These are phyloP conservation scores for Rasamsonia emersonii DNA, from an alignment of 2,329 filamentous ascomycete genomes.

Conservation along the genomic window DNA sequence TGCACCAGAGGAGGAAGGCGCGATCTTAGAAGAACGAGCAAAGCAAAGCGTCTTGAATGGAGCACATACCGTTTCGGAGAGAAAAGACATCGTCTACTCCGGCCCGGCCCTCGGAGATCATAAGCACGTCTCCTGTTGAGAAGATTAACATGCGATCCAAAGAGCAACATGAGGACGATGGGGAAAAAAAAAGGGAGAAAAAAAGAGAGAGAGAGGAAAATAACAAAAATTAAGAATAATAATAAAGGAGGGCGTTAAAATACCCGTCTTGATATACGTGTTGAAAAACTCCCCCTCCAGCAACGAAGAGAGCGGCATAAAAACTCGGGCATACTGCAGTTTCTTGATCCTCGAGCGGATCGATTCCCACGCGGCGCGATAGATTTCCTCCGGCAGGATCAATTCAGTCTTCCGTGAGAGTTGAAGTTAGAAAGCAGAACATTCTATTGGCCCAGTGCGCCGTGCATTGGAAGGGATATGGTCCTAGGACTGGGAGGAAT, in stretches of 20 bases:
- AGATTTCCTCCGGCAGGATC: slow-evolving; percentile 59
- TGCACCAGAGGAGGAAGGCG: too few species aligned
- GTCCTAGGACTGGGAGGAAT: background rate
- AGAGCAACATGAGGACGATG: background rate
- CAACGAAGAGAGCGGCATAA: slow-evolving; percentile 63
- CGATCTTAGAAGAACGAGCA: slow-evolving; percentile 4
- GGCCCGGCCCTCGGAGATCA: slow-evolving; percentile 71
- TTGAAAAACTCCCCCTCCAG: slow-evolving; percentile 69
- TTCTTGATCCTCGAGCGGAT: slow-evolving; percentile 37
- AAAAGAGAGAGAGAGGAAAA: slow-evolving; percentile 1
- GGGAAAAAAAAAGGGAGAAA: background rate
- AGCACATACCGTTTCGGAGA: slow-evolving; percentile 54
- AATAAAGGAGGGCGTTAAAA: too few species aligned
- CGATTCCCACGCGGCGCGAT: slow-evolving; percentile 46
- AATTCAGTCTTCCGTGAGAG: slow-evolving; percentile 47
- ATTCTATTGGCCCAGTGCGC: too few species aligned
- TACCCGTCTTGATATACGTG: slow-evolving; percentile 75
- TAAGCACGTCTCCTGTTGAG: slow-evolving; percentile 59
- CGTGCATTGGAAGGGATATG: too few species aligned
- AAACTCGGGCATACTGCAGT: slow-evolving; percentile 56
- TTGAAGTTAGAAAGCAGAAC: too few species aligned
- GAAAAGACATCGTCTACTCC: slow-evolving; percentile 65
- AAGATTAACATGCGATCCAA: slow-evolving; percentile 4
- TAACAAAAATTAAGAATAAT: background rate
- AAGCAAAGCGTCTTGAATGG: too few species aligned